phyloP scores from a whole-genome alignment of 139 green algal species.

The Auxenochlorella pyrenoidosa region DNA sequence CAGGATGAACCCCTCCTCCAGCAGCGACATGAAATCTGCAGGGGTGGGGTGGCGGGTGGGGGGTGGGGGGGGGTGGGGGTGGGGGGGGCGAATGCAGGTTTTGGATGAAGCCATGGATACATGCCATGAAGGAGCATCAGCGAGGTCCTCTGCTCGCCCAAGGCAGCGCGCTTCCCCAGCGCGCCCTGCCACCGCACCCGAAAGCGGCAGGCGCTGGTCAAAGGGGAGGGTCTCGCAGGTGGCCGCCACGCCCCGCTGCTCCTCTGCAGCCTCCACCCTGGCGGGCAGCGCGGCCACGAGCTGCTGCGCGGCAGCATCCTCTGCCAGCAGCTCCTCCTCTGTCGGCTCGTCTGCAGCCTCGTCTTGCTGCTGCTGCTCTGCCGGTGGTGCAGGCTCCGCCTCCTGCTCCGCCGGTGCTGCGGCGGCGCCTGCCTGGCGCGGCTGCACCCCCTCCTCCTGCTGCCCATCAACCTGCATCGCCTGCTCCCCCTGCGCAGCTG shows the following conservation, averaged over 20 bases:
- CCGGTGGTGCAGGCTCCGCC: neutral
- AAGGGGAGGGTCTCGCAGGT: neutral
- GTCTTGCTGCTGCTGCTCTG: neutral
- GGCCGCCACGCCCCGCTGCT: neutral
- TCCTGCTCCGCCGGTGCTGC: too few relatives aligned
- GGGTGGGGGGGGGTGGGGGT: neutral
- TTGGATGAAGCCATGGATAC: too few relatives aligned
- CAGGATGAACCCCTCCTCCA: conserved; percentile 52
- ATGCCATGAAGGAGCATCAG: too few relatives aligned
- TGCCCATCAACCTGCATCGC: neutral
- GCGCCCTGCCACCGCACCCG: neutral
- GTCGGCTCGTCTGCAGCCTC: neutral
- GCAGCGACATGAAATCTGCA: conserved; percentile 30
- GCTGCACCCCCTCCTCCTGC: neutral
- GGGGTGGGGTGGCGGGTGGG: neutral
- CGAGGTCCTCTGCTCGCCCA: too few relatives aligned
- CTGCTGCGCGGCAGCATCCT: neutral
- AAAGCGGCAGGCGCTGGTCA: conserved; percentile 6
- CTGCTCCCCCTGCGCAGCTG: neutral
- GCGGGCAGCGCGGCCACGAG: neutral
- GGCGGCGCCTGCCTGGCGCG: too few relatives aligned
- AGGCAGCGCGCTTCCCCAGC: neutral
- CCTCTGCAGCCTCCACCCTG: neutral
- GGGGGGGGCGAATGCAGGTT: too few relatives aligned
- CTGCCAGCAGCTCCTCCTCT: neutral